Percentiles rank a stretch among this genome's conserved stretches.
Conservation (phyloP, 441 rosid species). For the Dalechampia spathulata region DNA sequence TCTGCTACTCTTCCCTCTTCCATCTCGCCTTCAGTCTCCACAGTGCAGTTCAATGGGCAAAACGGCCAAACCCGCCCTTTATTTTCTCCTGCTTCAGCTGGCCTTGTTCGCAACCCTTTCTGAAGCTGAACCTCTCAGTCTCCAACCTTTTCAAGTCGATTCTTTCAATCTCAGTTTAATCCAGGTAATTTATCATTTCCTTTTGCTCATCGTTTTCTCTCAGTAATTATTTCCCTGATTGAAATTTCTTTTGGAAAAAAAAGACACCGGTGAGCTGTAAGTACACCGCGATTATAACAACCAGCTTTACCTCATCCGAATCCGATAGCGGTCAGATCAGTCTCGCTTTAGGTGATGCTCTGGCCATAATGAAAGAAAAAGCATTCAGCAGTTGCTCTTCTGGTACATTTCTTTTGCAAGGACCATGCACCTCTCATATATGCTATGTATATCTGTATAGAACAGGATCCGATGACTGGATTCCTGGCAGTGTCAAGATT, state of each 20-base stretch:
- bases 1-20: no score
- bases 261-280: constrained; percentile 50
- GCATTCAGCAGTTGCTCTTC: constrained; percentile 60
- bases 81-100: no score
- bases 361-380: constrained; percentile 18
- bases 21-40: no score
- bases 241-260: background rate
- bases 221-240: background rate
- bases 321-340: constrained; percentile 67
- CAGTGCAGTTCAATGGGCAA: no score
- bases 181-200: constrained; percentile 30
- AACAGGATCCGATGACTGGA: constrained; percentile 65
- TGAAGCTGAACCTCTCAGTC: no score
- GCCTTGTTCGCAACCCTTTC: no score
- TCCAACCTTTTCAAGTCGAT: no score
- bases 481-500: constrained; percentile 48
- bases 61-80: no score
- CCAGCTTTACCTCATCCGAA: constrained; percentile 60
- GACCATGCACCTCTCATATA: constrained; percentile 55
- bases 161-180: constrained; percentile 37
- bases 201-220: no score
- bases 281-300: constrained; percentile 44
- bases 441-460: constrained; percentile 55
- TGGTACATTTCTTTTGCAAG: constrained; percentile 50
- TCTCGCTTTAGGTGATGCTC: constrained; percentile 71